Percentiles rank a stretch among this genome's conserved stretches.
These are phyloP conservation scores for Cladosporium cucumerinum DNA, from an alignment of 2,329 filamentous ascomycete genomes.

Conservation along the genomic window DNA sequence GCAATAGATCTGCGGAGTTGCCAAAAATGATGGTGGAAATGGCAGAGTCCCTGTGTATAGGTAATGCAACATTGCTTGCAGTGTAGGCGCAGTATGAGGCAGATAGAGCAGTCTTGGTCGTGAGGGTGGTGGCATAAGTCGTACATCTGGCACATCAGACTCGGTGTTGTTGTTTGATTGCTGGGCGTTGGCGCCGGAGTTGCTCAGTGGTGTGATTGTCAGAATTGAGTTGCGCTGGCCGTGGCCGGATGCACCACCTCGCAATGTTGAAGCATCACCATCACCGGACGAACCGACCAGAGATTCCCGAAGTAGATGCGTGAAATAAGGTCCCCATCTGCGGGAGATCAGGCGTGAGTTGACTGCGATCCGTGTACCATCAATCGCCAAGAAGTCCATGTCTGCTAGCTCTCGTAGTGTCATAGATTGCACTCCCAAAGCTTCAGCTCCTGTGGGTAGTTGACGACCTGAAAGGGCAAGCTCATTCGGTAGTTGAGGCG, in stretches of 20 bases:
- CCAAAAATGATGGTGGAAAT: constrained; percentile 69
- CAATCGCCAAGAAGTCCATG: constrained; percentile 93
- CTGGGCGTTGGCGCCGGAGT: constrained; percentile 36
- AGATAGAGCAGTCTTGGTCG: constrained; percentile 86
- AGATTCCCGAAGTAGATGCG: constrained; percentile 82
- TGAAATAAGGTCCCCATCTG: constrained; percentile 94
- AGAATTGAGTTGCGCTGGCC: constrained; percentile 73
- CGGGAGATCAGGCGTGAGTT: constrained; percentile 86
- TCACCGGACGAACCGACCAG: constrained; percentile 62
- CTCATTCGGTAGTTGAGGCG: constrained; percentile 28
- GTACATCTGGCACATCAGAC: constrained; percentile 50
- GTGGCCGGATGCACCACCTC: constrained; percentile 53
- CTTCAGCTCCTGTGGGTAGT: constrained; percentile 74
- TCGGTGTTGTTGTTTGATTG: constrained; percentile 47
- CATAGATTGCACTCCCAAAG: constrained; percentile 78
- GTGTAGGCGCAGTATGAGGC: constrained; percentile 83
- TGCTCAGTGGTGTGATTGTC: constrained; percentile 69
- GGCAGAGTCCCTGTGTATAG: constrained; percentile 91
- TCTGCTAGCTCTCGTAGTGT: constrained; percentile 81
- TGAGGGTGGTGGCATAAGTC: constrained; percentile 54
- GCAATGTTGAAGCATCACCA: constrained; percentile 69
- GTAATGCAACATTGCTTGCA: constrained; percentile 87
- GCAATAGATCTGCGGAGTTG: constrained; percentile 92
- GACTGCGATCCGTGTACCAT: constrained; percentile 86
- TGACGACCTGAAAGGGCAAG: constrained; percentile 70